Evolutionary conservation across 2,329 filamentous ascomycete genomes (phyloP).

Genomic region (Alternaria angustiovoidea): DNA sequence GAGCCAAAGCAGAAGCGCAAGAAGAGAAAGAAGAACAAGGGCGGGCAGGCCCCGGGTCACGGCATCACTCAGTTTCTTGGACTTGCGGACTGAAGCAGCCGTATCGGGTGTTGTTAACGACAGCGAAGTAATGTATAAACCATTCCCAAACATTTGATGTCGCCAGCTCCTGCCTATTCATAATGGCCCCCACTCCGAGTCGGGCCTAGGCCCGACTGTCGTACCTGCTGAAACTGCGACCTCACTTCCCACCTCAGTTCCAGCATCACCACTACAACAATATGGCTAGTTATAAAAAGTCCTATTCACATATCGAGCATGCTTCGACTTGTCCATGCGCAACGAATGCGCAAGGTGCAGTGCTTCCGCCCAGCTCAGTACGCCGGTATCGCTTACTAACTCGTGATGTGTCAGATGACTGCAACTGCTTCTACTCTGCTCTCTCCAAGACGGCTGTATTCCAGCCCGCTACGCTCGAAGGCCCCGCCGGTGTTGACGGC

Average conservation of each 20-base stretch:
- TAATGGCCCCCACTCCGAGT: slow-evolving; percentile 7
- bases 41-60: slow-evolving; percentile 44
- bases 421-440: slow-evolving; percentile 23
- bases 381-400: slow-evolving; percentile 3
- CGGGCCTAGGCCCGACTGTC: slow-evolving; percentile 3
- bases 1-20: slow-evolving; percentile 51
- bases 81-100: slow-evolving; percentile 30
- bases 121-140: neutral
- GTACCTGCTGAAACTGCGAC: slow-evolving; percentile 9
- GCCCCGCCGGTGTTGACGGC: slow-evolving; percentile 6
- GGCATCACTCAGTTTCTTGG: slow-evolving; percentile 50
- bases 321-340: slow-evolving; percentile 15
- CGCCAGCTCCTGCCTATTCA: neutral
- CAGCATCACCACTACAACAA: neutral
- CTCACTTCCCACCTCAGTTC: neutral
- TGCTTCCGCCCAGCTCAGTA: neutral
- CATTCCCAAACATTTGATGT: neutral
- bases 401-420: slow-evolving; percentile 1
- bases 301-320: slow-evolving; percentile 20
- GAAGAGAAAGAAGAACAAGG: slow-evolving; percentile 54
- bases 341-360: slow-evolving; percentile 15
- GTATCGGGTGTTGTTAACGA: neutral
- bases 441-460: slow-evolving; percentile 20
- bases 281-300: slow-evolving; percentile 13
- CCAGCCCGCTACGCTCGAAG: slow-evolving; percentile 13